Percentiles rank a stretch among this genome's conserved stretches.
phyloP scores from a whole-genome alignment of 352 stramenopile genomes.

The Phytopythium aichiense region DNA sequence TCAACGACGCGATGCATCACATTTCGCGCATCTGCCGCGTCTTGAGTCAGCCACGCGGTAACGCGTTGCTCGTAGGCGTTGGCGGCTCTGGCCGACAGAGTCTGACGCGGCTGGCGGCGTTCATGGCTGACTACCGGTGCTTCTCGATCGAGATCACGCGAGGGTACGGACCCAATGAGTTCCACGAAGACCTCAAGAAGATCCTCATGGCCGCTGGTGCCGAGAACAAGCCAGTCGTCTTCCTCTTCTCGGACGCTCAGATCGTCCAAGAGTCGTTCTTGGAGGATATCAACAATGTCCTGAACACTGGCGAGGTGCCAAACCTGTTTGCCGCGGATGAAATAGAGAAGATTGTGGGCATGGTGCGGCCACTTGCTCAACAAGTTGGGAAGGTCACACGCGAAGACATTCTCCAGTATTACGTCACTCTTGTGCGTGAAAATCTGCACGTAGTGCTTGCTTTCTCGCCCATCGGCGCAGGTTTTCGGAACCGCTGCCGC shows the following conservation, averaged over 20 bases:
- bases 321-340: conserved; percentile 92
- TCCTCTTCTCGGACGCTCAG: conserved; percentile 92
- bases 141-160: conserved; percentile 92
- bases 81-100: conserved; percentile 89
- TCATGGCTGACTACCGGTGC: conserved; percentile 91
- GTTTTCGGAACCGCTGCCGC: conserved; percentile 91
- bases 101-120: conserved; percentile 86
- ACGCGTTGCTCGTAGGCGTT: conserved; percentile 91
- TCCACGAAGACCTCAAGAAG: conserved; percentile 91
- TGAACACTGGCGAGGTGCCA: conserved; percentile 92
- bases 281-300: conserved; percentile 94
- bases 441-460: conserved; percentile 94
- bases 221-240: conserved; percentile 87
- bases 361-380: conserved; percentile 77
- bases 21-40: conserved; percentile 92
- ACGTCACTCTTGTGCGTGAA: conserved; percentile 89
- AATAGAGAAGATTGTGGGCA: conserved; percentile 85
- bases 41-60: conserved; percentile 88
- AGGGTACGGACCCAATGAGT: conserved; percentile 87
- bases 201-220: conserved; percentile 87
- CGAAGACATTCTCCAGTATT: conserved; percentile 84
- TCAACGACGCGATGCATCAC: conserved; percentile 93
- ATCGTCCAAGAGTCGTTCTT: conserved; percentile 93
- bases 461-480: conserved; percentile 89
- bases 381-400: conserved; percentile 78